These are phyloP conservation scores for Phytophthora meadii DNA, from an alignment of 352 stramenopile species.

Conservation along the genomic window DNA sequence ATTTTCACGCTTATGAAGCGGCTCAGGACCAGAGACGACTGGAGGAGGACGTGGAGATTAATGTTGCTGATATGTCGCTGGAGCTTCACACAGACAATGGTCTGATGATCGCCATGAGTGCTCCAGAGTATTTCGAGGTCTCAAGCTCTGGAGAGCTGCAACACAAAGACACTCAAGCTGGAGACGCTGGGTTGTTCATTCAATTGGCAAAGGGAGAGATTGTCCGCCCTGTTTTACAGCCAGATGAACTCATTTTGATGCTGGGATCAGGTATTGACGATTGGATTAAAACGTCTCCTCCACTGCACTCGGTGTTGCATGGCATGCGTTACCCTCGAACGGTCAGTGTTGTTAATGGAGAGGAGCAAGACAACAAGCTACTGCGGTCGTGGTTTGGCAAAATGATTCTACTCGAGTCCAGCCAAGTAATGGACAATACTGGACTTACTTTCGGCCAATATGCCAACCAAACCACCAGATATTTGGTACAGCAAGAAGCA, in stretches of 20 bases:
- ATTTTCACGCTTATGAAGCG: slow-evolving; percentile 83
- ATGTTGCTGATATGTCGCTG: slow-evolving; percentile 58
- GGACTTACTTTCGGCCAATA: slow-evolving; percentile 65
- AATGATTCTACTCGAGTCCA: slow-evolving; percentile 59
- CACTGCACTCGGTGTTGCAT: slow-evolving; percentile 70
- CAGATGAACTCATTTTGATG: slow-evolving; percentile 85
- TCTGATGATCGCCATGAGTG: slow-evolving; percentile 75
- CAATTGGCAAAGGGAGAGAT: slow-evolving; percentile 58
- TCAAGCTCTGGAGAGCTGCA: slow-evolving; percentile 45
- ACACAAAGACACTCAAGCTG: slow-evolving; percentile 49
- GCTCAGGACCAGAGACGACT: slow-evolving; percentile 11
- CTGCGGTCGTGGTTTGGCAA: slow-evolving; percentile 75
- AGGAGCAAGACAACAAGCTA: slow-evolving; percentile 44
- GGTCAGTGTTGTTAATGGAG: slow-evolving; percentile 43
- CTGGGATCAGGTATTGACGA: slow-evolving; percentile 73
- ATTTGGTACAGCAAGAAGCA: slow-evolving; percentile 47
- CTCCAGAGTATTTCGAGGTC: slow-evolving; percentile 77
- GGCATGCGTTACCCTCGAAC: slow-evolving; percentile 73
- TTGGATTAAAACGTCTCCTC: slow-evolving; percentile 69
- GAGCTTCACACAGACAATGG: slow-evolving; percentile 84
- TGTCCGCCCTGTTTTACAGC: slow-evolving; percentile 65
- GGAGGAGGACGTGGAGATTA: slow-evolving; percentile 19
- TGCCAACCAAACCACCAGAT: slow-evolving; percentile 57
- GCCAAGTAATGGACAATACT: slow-evolving; percentile 63
- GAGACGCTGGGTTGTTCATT: slow-evolving; percentile 77